These are phyloP conservation scores for Pestalotiopsis sp. DNA, from an alignment of 2,329 filamentous ascomycete species.

Conservation along the genomic window DNA sequence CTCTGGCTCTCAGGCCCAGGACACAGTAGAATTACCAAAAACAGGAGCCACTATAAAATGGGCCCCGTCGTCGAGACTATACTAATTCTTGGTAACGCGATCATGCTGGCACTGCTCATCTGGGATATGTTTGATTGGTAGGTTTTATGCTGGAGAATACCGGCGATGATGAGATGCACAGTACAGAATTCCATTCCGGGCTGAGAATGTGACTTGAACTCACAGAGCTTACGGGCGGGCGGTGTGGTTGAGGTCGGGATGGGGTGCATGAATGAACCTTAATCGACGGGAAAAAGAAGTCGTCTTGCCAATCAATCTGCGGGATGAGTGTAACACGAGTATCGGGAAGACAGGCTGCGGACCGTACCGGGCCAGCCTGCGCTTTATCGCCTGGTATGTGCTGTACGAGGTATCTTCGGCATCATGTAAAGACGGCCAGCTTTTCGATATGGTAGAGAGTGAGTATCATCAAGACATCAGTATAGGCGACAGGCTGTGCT, in stretches of 20 bases:
- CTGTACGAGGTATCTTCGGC: background rate
- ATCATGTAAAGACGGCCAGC: background rate
- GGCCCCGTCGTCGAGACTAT: background rate
- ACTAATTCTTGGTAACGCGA: background rate
- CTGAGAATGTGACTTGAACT: too few species aligned
- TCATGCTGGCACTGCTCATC: background rate
- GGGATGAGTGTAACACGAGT: background rate
- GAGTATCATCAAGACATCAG: background rate
- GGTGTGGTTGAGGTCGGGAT: background rate
- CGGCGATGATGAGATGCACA: too few species aligned
- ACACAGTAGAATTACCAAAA: background rate
- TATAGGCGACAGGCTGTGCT: too few species aligned
- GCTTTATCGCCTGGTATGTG: background rate
- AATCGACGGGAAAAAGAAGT: background rate
- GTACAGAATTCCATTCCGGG: too few species aligned
- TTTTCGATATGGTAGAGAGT: background rate
- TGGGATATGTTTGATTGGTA: background rate
- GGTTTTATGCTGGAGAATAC: too few species aligned
- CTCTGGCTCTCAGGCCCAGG: background rate
- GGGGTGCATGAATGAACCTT: background rate
- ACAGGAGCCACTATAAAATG: background rate
- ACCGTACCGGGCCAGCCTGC: background rate
- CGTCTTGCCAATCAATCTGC: background rate
- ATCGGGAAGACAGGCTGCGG: background rate
- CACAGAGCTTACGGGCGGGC: background rate